These are phyloP conservation scores for Syncephalastrum sp. DNA, from an alignment of 371 early-diverging fungal genomes.

Conservation along the genomic window DNA sequence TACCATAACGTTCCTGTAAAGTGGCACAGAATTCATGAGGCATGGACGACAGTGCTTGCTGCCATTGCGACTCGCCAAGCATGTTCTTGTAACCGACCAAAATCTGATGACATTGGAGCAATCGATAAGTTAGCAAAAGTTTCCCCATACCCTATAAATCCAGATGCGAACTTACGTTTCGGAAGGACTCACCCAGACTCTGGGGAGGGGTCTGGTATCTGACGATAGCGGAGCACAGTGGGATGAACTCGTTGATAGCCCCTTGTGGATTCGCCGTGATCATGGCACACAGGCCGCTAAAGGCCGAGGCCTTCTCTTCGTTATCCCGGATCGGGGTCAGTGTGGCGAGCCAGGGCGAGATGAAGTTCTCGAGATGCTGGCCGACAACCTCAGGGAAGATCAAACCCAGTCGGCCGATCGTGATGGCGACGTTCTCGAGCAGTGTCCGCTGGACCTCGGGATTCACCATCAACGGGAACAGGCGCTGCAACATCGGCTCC, in stretches of 20 bases:
- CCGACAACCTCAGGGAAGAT: conserved; percentile 82
- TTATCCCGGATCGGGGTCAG: conserved; percentile 80
- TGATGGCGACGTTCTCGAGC: conserved; percentile 92
- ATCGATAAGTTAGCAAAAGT: background rate
- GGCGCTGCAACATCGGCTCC: conserved; percentile 72
- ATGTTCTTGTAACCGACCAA: conserved; percentile 69
- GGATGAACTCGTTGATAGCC: conserved; percentile 62
- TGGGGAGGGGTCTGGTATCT: conserved; percentile 64
- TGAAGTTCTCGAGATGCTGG: conserved; percentile 74
- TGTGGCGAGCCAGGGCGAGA: conserved; percentile 72
- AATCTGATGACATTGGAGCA: conserved; percentile 34
- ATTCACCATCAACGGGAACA: conserved; percentile 77
- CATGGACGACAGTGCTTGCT: conserved; percentile 52
- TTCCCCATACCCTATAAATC: background rate
- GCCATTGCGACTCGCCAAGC: conserved; percentile 67
- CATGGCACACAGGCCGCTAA: conserved; percentile 89
- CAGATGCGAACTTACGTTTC: conserved; percentile 43
- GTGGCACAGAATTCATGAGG: conserved; percentile 51
- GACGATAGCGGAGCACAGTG: conserved; percentile 67
- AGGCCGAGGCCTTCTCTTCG: conserved; percentile 92
- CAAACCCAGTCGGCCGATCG: conserved; percentile 88
- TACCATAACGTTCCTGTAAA: conserved; percentile 59
- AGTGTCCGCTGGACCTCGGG: conserved; percentile 68
- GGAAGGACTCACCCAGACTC: conserved; percentile 63
- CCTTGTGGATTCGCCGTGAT: conserved; percentile 86